A percentile compares a stretch with the other conserved stretches of the same genome.
Conservation (phyloP, 371 early-diverging fungal genomes). For the Apophysomyces sp. region DNA sequence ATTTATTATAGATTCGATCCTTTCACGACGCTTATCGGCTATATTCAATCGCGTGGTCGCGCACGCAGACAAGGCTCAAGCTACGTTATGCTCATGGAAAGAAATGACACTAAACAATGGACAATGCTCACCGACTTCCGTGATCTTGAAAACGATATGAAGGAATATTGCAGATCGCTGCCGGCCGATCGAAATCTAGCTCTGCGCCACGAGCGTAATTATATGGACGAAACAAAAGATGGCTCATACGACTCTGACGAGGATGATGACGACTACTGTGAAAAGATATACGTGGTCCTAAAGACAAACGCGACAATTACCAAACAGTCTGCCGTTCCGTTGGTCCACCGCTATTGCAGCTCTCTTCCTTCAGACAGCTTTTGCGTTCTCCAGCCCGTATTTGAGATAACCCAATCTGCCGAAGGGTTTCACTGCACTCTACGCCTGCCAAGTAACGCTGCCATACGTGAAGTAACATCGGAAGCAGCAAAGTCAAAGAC, state of each 20-base stretch:
- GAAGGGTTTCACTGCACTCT: conserved; percentile 51
- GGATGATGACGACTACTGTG: conserved; percentile 29
- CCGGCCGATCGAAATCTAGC: conserved; percentile 50
- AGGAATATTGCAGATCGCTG: conserved; percentile 42
- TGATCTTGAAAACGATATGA: conserved; percentile 54
- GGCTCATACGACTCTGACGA: conserved; percentile 19
- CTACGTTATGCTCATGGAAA: conserved; percentile 74
- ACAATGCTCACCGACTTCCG: conserved; percentile 40
- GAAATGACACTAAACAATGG: conserved; percentile 40
- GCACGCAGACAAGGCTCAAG: conserved; percentile 76
- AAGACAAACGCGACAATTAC: conserved; percentile 68
- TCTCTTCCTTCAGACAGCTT: conserved; percentile 62
- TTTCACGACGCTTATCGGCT: conserved; percentile 65
- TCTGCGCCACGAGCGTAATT: conserved; percentile 6
- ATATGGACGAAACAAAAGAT: conserved; percentile 14
- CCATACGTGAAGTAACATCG: conserved; percentile 57
- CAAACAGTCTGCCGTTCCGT: conserved; percentile 56
- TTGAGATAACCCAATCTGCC: conserved; percentile 27
- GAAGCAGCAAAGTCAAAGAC: conserved; percentile 55
- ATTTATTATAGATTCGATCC: conserved; percentile 70
- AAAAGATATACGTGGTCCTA: conserved; percentile 41
- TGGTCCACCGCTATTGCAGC: conserved; percentile 66
- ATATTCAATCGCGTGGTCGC: conserved; percentile 96
- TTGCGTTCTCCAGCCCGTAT: conserved; percentile 47
- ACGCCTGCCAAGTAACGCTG: conserved; percentile 66